Evolutionary conservation across 805 yeast species (phyloP), one percentile per base, ranked within the genome.

Genomic region (Candida yuanshanica): DNA sequence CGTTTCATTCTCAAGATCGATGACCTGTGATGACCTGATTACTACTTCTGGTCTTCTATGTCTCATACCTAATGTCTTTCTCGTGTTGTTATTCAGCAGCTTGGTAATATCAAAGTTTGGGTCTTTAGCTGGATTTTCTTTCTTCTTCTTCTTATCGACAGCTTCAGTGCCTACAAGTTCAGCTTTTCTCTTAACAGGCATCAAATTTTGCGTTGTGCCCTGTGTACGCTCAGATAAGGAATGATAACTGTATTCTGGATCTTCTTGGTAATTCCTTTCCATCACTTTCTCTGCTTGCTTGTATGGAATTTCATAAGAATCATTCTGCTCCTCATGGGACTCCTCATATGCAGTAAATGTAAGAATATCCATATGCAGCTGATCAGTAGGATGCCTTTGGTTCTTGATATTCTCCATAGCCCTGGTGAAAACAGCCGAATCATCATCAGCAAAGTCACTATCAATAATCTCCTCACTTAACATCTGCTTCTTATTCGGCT

Each of bases 221-320:
- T 9, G 26, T 11, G 12, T 20, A 35, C 13, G 22, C 4, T 18
- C 31, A 27, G 17, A 14, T 14, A 27, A 13, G n/a, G 22, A 14
- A 6, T 6, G 7, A 35, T 14, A 33, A 24, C 22, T 31, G 14
- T 17, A 20, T 16, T 34, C 42, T 7, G 41, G 39, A 37, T 53
- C 56, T 1, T 50, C 38, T 2, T 48, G 47, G 27, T 41, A 47
- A 25, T 46, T 50, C 23, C 45, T 48, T 2, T 52, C 51, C 51
- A 48, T 47, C 3, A 44, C 51, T 7, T 26, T 27, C 6, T 24
- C 36, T 3, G 49, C 54, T 14, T 41, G 42, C 5, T 42, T 20
- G 2, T 33, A 11, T 4, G 43, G 42, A 8, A 16, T 13, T 21
- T 20, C 18, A 9, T 31, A 38, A n/a, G 36, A 29, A 26, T 32